Evolutionary conservation across 2,329 filamentous ascomycete species (phyloP).

Genomic region (Cladosporium sp.): DNA sequence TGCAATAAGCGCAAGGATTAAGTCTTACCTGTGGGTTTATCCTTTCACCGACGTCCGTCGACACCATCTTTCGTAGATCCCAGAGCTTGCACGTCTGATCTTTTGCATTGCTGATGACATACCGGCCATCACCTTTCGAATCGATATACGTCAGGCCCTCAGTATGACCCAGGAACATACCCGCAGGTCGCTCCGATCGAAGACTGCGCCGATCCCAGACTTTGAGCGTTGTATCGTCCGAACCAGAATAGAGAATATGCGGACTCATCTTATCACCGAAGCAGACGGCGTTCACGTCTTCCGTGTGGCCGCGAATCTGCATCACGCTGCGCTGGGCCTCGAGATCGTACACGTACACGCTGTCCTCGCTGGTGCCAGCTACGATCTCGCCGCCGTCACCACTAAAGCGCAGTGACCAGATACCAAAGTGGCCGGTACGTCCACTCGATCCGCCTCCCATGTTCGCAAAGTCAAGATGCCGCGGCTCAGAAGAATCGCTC

Average conservation of each 20-base stretch:
- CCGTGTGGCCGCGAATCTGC: constrained; percentile 72
- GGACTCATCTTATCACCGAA: constrained; percentile 87
- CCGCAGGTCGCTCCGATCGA: constrained; percentile 61
- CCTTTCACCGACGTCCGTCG: constrained; percentile 62
- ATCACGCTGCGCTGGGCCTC: constrained; percentile 76
- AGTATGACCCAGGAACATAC: constrained; percentile 65
- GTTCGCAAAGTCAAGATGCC: constrained; percentile 71
- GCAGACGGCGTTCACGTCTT: constrained; percentile 96
- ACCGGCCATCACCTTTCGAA: constrained; percentile 84
- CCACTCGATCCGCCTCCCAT: constrained; percentile 41
- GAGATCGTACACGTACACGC: constrained; percentile 89
- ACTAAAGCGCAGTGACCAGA: constrained; percentile 91
- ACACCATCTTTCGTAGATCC: constrained; percentile 89
- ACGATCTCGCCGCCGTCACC: constrained; percentile 89
- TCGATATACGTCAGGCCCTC: constrained; percentile 67
- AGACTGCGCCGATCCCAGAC: constrained; percentile 87
- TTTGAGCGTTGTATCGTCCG: constrained; percentile 89
- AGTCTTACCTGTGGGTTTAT: constrained; percentile 49
- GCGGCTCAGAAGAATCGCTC: constrained; percentile 75
- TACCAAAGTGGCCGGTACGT: constrained; percentile 34
- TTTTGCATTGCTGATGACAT: constrained; percentile 91
- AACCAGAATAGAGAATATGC: constrained; percentile 93
- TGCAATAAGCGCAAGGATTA: background rate
- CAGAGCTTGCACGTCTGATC: constrained; percentile 97
- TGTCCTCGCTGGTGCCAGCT: constrained; percentile 76